These are phyloP conservation scores for Cairneyella variabilis DNA, from an alignment of 495 filamentous ascomycete species.

Conservation along the genomic window DNA sequence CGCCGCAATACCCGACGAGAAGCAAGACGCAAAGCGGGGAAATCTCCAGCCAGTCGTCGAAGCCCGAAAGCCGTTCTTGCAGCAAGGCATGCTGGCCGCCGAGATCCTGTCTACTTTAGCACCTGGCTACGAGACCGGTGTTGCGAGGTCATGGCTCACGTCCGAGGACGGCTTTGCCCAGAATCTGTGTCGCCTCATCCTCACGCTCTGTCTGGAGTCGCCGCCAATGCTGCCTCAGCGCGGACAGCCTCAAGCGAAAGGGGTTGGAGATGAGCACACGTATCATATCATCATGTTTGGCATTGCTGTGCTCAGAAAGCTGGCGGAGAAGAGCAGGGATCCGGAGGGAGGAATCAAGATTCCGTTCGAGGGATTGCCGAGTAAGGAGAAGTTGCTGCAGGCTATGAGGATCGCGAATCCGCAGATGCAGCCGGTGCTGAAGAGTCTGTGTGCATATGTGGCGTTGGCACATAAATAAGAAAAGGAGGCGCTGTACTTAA, in stretches of 20 bases:
- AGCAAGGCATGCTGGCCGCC: slow-evolving; percentile 87
- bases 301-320: slow-evolving; percentile 61
- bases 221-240: slow-evolving; percentile 33
- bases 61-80: slow-evolving; percentile 76
- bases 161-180: slow-evolving; percentile 82
- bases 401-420: slow-evolving; percentile 59
- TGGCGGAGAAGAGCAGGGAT: slow-evolving; percentile 70
- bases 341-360: slow-evolving; percentile 46
- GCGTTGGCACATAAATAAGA: slow-evolving; percentile 47
- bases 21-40: slow-evolving; percentile 35
- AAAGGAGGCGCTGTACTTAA: no score
- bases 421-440: slow-evolving; percentile 53
- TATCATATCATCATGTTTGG: slow-evolving; percentile 65
- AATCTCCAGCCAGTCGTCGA: slow-evolving; percentile 60
- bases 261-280: slow-evolving; percentile 40
- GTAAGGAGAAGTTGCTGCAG: slow-evolving; percentile 65
- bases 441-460: slow-evolving; percentile 70
- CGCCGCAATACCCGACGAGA: slow-evolving; percentile 70
- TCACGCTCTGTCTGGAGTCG: slow-evolving; percentile 60
- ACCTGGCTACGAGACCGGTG: slow-evolving; percentile 62
- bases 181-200: slow-evolving; percentile 69
- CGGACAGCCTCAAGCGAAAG: slow-evolving; percentile 27
- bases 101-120: slow-evolving; percentile 79
- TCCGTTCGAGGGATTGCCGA: slow-evolving; percentile 63
- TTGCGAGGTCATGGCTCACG: slow-evolving; percentile 80